phyloP scores from a whole-genome alignment of 1,139 yeast species.

The Geotrichum histeridarum region DNA sequence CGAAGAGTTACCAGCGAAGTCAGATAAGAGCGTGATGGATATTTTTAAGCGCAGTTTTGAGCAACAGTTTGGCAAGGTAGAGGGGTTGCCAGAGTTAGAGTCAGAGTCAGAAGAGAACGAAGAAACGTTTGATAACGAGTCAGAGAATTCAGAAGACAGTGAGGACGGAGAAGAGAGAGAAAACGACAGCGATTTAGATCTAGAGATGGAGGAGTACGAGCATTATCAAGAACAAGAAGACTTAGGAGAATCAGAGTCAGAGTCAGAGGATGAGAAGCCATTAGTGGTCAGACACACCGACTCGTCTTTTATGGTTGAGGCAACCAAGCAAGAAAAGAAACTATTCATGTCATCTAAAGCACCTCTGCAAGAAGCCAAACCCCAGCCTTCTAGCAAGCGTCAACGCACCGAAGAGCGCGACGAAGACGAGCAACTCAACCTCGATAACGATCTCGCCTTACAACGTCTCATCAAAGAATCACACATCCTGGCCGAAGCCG shows the following conservation, averaged over 20 bases:
- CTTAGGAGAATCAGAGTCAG: conserved; percentile 1
- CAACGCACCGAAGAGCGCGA: conserved; percentile 14
- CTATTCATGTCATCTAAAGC: conserved; percentile 43
- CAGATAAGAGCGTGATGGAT: conserved; percentile 9
- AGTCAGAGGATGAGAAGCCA: conserved; percentile 33
- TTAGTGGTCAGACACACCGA: conserved; percentile 47
- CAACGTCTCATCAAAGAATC: conserved; percentile 82
- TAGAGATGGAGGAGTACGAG: conserved; percentile 17
- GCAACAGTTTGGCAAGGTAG: conserved; percentile 23
- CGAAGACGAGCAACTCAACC: conserved; percentile 39
- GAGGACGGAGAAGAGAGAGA: conserved; percentile 23
- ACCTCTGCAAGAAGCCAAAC: conserved; percentile 34
- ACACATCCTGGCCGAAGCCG: conserved; percentile 63
- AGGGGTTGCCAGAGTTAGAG: conserved; percentile 18
- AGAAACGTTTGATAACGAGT: conserved; percentile 20
- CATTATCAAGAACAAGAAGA: conserved; percentile 18
- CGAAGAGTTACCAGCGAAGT: conserved; percentile 10
- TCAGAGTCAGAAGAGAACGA: conserved; percentile 16
- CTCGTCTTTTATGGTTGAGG: conserved; percentile 32
- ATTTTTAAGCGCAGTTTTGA: conserved; percentile 19
- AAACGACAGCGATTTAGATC: conserved; percentile 23
- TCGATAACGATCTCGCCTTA: conserved; percentile 75
- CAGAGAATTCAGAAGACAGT: conserved; percentile 13
- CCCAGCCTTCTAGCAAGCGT: conserved; percentile 17
- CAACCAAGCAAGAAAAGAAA: conserved; percentile 45